Evolutionary conservation across 2,329 filamentous ascomycete species (phyloP), one percentile per base, ranked within the genome.

Genomic region (Onygena corvina): DNA sequence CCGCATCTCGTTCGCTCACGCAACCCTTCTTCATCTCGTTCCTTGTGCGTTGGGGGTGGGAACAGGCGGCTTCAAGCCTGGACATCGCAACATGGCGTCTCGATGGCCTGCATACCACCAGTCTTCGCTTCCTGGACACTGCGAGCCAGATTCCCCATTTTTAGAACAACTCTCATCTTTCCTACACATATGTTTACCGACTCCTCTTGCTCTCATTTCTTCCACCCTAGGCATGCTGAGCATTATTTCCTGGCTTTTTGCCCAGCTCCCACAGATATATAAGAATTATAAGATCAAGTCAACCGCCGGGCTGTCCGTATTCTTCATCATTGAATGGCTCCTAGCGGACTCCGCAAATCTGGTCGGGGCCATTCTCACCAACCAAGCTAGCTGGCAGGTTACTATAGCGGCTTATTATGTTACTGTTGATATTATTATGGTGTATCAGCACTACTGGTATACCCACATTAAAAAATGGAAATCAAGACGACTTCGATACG

Each of bases 221-320:
- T 79, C 76, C 4, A 53, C 74, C 2, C 69, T 83, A 48, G 80
- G 80, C 16, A 73, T 71, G 0, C 66, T 79, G 52, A 82, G 78
- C 58, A 83, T 84, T 52, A 57, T 80, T 46, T 76, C 79, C 36
- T 84, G 80, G 80, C 71, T 84, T 1, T 84, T 82, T 60, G 80
- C 80, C 9, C 80, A 83, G 61, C 67, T 83, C 23, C 80, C 80
- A 1, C 80, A 84, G 58, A 81, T 84, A 54, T 80, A 77, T 66
- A 83, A 83, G 67, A 84, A 84, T 60, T 77, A 78, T 60, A 70
- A 71, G 47, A 62, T 81, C 16, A 72, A 79, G 58, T 82, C 79
- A 9, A 81, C 80, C 0, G 79, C 79, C 1, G 80, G 80, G 0
- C 61, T 84, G 31, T 81, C 77, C 3, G 74, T 80, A 51, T 80